Evolutionary conservation across 1,284 basidiomycete species (phyloP).

Genomic region (Fomes fomentarius): DNA sequence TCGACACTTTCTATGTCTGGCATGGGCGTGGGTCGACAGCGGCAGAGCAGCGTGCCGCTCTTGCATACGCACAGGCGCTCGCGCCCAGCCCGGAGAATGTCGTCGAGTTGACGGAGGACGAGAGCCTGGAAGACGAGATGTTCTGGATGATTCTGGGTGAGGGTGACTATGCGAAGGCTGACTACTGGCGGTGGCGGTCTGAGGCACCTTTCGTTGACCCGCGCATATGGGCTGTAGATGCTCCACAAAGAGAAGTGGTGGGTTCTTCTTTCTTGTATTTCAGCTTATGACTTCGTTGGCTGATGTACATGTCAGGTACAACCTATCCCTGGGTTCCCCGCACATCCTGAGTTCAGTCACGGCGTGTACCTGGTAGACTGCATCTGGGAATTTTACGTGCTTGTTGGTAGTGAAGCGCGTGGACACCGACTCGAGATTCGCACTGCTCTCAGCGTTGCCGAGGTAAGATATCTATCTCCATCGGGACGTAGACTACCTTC

Average conservation of each 20-base stretch:
- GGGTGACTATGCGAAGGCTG: conserved; percentile 69
- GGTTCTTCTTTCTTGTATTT: no score
- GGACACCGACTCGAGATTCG: conserved; percentile 59
- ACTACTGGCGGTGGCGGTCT: conserved; percentile 77
- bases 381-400: conserved; percentile 74
- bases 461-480: conserved; percentile 41
- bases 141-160: conserved; percentile 84
- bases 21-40: conserved; percentile 67
- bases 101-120: conserved; percentile 63
- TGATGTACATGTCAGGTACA: conserved; percentile 29
- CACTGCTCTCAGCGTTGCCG: conserved; percentile 58
- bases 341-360: conserved; percentile 30
- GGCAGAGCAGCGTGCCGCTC: conserved; percentile 60
- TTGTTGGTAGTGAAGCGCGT: conserved; percentile 71
- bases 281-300: no score
- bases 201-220: conserved; percentile 40
- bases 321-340: conserved; percentile 33
- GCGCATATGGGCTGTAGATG: conserved; percentile 59
- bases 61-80: conserved; percentile 59
- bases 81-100: conserved; percentile 41
- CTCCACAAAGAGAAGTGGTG: conserved; percentile 34
- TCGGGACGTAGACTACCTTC: neutral
- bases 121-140: conserved; percentile 68
- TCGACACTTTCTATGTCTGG: conserved; percentile 78
- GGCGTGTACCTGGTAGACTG: conserved; percentile 71